Evolutionary conservation across 2,329 filamentous ascomycete species (phyloP).

Genomic region (Fusarium agapanthi): DNA sequence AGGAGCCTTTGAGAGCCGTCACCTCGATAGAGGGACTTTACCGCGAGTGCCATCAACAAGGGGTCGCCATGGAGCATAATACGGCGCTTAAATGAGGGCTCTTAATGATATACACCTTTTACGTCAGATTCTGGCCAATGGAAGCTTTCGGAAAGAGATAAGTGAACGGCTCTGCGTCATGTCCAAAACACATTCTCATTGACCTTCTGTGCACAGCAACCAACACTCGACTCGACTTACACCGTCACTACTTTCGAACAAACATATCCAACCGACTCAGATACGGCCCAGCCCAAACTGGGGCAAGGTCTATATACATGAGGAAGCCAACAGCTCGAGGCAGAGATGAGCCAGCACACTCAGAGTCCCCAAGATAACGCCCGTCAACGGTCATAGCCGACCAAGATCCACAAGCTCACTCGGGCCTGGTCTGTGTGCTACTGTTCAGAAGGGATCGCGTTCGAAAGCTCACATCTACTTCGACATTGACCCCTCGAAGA

Average conservation of each 20-base stretch:
- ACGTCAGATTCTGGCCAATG: fast-evolving
- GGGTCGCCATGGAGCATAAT: fast-evolving
- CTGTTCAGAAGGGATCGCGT: fast-evolving
- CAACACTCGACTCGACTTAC: background rate
- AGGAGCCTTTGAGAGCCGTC: fast-evolving
- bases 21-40: fast-evolving
- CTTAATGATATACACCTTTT: fast-evolving
- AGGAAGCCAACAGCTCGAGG: too few species aligned
- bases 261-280: fast-evolving
- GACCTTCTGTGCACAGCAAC: too few species aligned
- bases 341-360: too few species aligned
- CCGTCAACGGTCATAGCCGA: background rate
- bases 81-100: fast-evolving
- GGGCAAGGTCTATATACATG: too few species aligned
- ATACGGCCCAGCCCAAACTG: too few species aligned
- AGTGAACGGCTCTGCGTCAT: too few species aligned
- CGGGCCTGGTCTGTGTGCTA: fast-evolving
- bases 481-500: too few species aligned
- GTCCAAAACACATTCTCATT: background rate
- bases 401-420: fast-evolving
- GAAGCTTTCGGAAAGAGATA: too few species aligned
- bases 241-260: fast-evolving
- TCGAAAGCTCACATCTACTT: fast-evolving
- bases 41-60: background rate
- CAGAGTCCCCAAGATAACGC: fast-evolving